Base-by-base conservation (phyloP, 2,329 filamentous ascomycete genomes). In the Aureobasidium sp. region DNA sequence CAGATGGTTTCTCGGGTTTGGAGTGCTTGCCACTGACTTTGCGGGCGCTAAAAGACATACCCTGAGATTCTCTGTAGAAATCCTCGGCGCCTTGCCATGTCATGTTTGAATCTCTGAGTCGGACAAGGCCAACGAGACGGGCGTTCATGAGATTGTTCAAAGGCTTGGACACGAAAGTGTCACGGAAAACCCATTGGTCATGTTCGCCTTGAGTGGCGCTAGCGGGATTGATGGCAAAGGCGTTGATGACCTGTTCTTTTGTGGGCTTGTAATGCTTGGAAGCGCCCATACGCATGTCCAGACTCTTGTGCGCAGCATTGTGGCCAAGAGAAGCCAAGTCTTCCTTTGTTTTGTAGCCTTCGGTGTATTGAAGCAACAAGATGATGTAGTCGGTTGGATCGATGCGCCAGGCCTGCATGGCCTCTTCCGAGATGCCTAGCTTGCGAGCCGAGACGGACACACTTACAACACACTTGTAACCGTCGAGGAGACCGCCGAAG, bases 361-460 rank as follows among this genome's bases (percentile, higher is more conserved):
- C 66, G 0, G 74, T 70, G 58, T 86, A 86, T 30, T 78, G 78
- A 38, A 93, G 77, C 19, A 95, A 72, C 4, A 94, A 73, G 4
- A 91, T 78, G 34, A 95, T 67, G 62, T 91, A 90, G 29, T 90
- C 84, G 0, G 74, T 68, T 0, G 74, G 69, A 12, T 78, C 69
- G 10, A 95, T 66, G 56, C 84, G 78, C 90, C 90, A 95, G 1
- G 89, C 86, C 62, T 85, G 77, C 67, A 88, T 79, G 0, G 82
- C 83, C 62, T 90, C 86, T 32, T 84, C 77, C 0, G 87, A 85
- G 11, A 95, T 79, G 0, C 79, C 82, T 1, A 95, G 77, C 60
- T 85, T 86, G 3, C 77, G 72, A 25, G 87, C 79, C 3, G 81
- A 81, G 25, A 86, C 78, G 0, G 89, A 88, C 2, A 93, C 68